phyloP scores from a whole-genome alignment of 2,329 filamentous ascomycete genomes.

The Curvularia hawaiiensis region DNA sequence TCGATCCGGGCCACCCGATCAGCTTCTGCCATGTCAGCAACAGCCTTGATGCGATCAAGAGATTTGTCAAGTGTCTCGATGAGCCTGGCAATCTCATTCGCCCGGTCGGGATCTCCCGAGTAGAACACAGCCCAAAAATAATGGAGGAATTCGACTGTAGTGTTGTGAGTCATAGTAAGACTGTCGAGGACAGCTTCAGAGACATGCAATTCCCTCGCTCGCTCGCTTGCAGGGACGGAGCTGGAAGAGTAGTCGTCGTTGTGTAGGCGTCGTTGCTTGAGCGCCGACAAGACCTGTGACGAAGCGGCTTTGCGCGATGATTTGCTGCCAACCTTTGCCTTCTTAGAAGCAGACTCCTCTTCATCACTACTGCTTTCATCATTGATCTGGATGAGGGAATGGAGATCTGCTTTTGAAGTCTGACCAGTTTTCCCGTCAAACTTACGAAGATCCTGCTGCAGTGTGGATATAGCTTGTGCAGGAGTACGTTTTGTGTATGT shows the following conservation, averaged over 20 bases:
- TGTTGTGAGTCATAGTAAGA: conserved; percentile 81
- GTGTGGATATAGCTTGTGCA: conserved; percentile 65
- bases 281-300: conserved; percentile 68
- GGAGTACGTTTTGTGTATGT: conserved; percentile 74
- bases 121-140: conserved; percentile 96
- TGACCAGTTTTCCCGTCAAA: conserved; percentile 38
- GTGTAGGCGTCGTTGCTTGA: conserved; percentile 66
- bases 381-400: conserved; percentile 68
- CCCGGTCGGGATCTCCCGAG: conserved; percentile 82
- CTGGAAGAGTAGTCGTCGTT: conserved; percentile 49
- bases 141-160: conserved; percentile 92
- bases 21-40: conserved; percentile 78
- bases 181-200: conserved; percentile 61
- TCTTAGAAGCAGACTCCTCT: conserved; percentile 63
- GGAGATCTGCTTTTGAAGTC: conserved; percentile 58
- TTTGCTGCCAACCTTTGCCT: conserved; percentile 70
- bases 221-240: conserved; percentile 31
- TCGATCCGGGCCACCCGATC: conserved; percentile 72
- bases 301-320: conserved; percentile 68
- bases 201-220: conserved; percentile 42
- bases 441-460: conserved; percentile 67
- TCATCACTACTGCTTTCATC: conserved; percentile 66
- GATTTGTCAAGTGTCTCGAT: conserved; percentile 82
- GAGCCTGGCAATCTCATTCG: conserved; percentile 79
- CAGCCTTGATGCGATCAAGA: conserved; percentile 76